A percentile compares a stretch with the other conserved stretches of the same genome.
phyloP scores from a whole-genome alignment of 2,329 filamentous ascomycete species.

The Stemphylium lycopersici region DNA sequence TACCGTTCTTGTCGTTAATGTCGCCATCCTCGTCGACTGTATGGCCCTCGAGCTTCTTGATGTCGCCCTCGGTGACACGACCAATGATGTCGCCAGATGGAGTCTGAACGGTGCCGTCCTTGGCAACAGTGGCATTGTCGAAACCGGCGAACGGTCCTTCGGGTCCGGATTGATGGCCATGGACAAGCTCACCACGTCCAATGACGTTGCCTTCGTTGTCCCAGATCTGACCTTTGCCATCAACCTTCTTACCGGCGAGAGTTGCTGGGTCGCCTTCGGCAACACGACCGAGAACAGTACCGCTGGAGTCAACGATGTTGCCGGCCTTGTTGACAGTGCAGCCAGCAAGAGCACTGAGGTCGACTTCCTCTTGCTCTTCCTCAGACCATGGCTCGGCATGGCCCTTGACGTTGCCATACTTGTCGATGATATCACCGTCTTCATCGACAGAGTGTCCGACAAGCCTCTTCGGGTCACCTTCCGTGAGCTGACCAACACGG shows the following conservation, averaged over 20 bases:
- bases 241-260: slow-evolving; percentile 66
- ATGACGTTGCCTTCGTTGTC: slow-evolving; percentile 67
- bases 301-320: slow-evolving; percentile 65
- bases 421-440: slow-evolving; percentile 82
- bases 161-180: slow-evolving; percentile 56
- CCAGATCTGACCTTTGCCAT: slow-evolving; percentile 68
- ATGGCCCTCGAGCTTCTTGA: slow-evolving; percentile 59
- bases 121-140: slow-evolving; percentile 61
- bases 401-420: slow-evolving; percentile 69
- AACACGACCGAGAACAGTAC: slow-evolving; percentile 64
- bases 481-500: slow-evolving; percentile 72
- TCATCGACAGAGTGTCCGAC: slow-evolving; percentile 78
- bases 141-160: slow-evolving; percentile 67
- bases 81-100: slow-evolving; percentile 55
- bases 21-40: slow-evolving; percentile 59
- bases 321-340: slow-evolving; percentile 69
- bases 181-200: slow-evolving; percentile 63
- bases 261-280: slow-evolving; percentile 62
- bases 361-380: slow-evolving; percentile 57
- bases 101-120: slow-evolving; percentile 62
- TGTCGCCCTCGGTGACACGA: slow-evolving; percentile 57
- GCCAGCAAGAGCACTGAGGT: slow-evolving; percentile 65
- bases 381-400: slow-evolving; percentile 63
- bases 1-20: slow-evolving; percentile 61
- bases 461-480: slow-evolving; percentile 74